Conservation (phyloP, 805 yeast genomes). For the Teunomyces tritomae region DNA sequence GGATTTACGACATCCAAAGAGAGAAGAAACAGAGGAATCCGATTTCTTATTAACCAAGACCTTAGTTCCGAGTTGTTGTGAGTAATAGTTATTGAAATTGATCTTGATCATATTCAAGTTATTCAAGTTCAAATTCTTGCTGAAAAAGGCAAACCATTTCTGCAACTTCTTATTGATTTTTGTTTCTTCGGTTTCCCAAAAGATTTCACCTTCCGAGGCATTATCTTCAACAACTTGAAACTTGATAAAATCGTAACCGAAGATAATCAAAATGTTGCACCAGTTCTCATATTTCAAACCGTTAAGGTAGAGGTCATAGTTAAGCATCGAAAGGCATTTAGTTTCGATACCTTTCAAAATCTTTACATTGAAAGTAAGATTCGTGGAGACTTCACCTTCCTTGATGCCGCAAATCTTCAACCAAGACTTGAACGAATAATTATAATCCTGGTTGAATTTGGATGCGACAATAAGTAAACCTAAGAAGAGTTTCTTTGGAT, state of each 20-base stretch:
- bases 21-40: slow-evolving; percentile 7
- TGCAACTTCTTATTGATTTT: slow-evolving; percentile 19
- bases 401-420: slow-evolving; percentile 62
- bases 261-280: slow-evolving; percentile 42
- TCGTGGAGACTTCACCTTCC: slow-evolving; percentile 14
- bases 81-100: slow-evolving; percentile 26
- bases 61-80: slow-evolving; percentile 29
- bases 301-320: slow-evolving; percentile 57
- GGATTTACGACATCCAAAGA: slow-evolving; percentile 2
- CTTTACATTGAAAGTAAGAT: slow-evolving; percentile 34
- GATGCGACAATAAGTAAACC: slow-evolving; percentile 68
- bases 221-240: slow-evolving; percentile 26
- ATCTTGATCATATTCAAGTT: slow-evolving; percentile 23
- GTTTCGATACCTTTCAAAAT: slow-evolving; percentile 56
- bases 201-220: slow-evolving; percentile 14
- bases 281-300: slow-evolving; percentile 46
- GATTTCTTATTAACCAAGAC: slow-evolving; percentile 16
- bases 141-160: slow-evolving; percentile 30
- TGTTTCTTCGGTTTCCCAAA: slow-evolving; percentile 23
- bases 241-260: slow-evolving; percentile 43
- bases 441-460: slow-evolving; percentile 71
- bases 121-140: slow-evolving; percentile 17
- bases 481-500: slow-evolving; percentile 68
- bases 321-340: slow-evolving; percentile 48
- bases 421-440: slow-evolving; percentile 71